Base-by-base conservation (phyloP, 495 filamentous ascomycete species). In the Neurospora terricola region DNA sequence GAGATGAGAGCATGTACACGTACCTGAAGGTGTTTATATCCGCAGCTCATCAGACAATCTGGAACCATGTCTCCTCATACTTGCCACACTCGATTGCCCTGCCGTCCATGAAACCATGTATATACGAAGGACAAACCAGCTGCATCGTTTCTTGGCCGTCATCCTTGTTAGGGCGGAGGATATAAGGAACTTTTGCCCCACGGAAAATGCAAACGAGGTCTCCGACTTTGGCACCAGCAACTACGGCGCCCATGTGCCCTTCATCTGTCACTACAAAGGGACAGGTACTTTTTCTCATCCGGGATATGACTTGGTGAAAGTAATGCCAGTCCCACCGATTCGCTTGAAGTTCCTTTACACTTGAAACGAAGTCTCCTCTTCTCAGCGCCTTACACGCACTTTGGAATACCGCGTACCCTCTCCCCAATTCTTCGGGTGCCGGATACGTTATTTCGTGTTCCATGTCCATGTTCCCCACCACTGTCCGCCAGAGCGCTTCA, bases 261-360 rank as follows among this genome's bases (percentile, higher is more conserved):
- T 3, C 42, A 8, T 43, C 7, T 43, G 42, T 43, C 18, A 43
- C 18, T n/a, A 43, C 42, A 8, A 43, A 43, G 0, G 42, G 16
- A 43, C 5, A n/a, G 0, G 2, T 8, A 8, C 5, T n/a, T 18
- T n/a, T 43, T 8, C 2, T 6, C 14, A 43, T 0, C 5, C 2
- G 42, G 12, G 0, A 0, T 3, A 8, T 0, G 42, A 43, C 7
- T 0, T 43, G 0, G 14, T 8, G 1, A 0, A 18, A 8, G 16
- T 18, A 0, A 0, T 43, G 1, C 5, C 16, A 43, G 5, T 43
- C 16, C 42, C 0, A 0, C 42, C 0, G 5, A 5, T 43, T n/a
- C 16, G 0, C 38, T 16, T 5, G 38, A 40, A 40, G 38, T 40
- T 16, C 12, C 38, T 16, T 40, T 2, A 34, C 4, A 4, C 4